These are phyloP conservation scores for Penicillium sp. DNA, from an alignment of 2,329 filamentous ascomycete genomes.

Conservation along the genomic window DNA sequence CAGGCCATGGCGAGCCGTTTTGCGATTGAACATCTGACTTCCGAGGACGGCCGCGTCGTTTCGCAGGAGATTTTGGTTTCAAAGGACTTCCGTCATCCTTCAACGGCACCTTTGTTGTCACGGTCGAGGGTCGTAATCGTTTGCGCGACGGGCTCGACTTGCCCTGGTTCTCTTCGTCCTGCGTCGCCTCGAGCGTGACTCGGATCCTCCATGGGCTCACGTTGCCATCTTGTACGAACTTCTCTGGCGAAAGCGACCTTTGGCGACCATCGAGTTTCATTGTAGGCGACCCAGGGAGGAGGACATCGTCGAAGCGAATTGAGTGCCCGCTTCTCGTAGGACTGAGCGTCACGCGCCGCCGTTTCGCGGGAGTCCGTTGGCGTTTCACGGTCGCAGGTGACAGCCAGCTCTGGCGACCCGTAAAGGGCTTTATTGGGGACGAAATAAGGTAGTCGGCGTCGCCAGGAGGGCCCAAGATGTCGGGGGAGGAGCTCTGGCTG, in stretches of 20 bases:
- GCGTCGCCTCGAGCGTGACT: slow-evolving; percentile 56
- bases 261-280: slow-evolving; percentile 39
- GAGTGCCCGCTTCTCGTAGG: slow-evolving; percentile 48
- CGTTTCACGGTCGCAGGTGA: slow-evolving; percentile 44
- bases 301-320: slow-evolving; percentile 50
- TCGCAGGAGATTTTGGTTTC: slow-evolving; percentile 47
- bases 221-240: slow-evolving; percentile 46
- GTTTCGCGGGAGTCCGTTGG: slow-evolving; percentile 44
- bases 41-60: slow-evolving; percentile 50
- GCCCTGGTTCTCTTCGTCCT: slow-evolving; percentile 46
- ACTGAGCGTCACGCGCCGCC: slow-evolving; percentile 43
- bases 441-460: slow-evolving; percentile 52
- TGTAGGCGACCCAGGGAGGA: slow-evolving; percentile 48
- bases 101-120: slow-evolving; percentile 51
- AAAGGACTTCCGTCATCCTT: slow-evolving; percentile 43
- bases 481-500: slow-evolving; percentile 50
- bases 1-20: slow-evolving; percentile 44
- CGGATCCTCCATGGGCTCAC: slow-evolving; percentile 56
- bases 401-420: slow-evolving; percentile 47
- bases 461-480: slow-evolving; percentile 51
- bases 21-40: slow-evolving; percentile 46
- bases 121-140: slow-evolving; percentile 40
- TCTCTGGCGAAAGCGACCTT: slow-evolving; percentile 47
- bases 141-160: slow-evolving; percentile 42
- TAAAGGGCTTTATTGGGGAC: slow-evolving; percentile 48